These are phyloP conservation scores for Starmerella powellii DNA, from an alignment of 805 yeast genomes.

Conservation along the genomic window DNA sequence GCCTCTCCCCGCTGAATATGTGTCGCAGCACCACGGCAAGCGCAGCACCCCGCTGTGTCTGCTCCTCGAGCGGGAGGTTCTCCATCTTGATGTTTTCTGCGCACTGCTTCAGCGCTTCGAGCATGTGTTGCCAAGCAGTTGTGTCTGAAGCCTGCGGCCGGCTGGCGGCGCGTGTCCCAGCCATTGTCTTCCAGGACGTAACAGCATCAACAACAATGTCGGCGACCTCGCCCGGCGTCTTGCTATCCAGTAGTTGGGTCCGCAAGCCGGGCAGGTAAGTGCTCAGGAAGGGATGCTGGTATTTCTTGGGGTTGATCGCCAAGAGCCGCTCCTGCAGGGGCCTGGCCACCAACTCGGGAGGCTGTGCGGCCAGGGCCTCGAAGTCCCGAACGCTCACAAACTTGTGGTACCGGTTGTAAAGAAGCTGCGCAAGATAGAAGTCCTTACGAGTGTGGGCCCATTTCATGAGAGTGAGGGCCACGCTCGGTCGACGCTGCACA, in stretches of 20 bases:
- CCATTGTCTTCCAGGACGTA: neutral
- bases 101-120: neutral
- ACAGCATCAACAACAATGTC: neutral
- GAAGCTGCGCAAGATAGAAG: conserved; percentile 13
- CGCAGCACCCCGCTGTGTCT: conserved; percentile 2
- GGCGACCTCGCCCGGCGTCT: neutral
- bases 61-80: neutral
- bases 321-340: neutral
- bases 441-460: conserved; percentile 11
- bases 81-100: neutral
- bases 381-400: neutral
- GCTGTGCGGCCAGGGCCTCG: neutral
- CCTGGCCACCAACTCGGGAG: no score
- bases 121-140: conserved; percentile 1
- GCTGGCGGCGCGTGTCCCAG: neutral
- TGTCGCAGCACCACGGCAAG: conserved; percentile 2
- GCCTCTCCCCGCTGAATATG: neutral
- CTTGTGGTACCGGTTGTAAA: conserved; percentile 8
- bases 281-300: conserved; percentile 1
- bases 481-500: conserved; percentile 2
- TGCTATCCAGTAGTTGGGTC: neutral
- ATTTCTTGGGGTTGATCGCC: neutral
- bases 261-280: conserved; percentile 4
- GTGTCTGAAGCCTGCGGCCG: neutral
- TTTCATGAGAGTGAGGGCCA: conserved; percentile 15